phyloP scores from a whole-genome alignment of 768 basidiomycete genomes.

The Royoungia palumana region DNA sequence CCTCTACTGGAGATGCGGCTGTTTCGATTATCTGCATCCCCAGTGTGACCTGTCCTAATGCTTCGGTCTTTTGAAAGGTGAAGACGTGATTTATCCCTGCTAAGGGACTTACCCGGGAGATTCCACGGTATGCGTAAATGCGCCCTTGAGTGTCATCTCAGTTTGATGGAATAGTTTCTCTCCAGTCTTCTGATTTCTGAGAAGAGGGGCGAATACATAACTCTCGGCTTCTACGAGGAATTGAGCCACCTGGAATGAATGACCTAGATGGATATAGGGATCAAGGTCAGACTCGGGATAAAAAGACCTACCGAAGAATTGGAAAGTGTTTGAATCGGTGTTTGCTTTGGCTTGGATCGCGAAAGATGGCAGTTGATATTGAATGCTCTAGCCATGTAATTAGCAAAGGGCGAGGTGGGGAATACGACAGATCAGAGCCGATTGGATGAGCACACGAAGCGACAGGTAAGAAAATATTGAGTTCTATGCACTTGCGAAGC shows the following conservation, averaged over 20 bases:
- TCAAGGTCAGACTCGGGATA: conserved; percentile 52
- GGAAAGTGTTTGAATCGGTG: conserved; percentile 49
- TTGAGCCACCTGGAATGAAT: conserved; percentile 29
- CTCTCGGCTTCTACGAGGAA: conserved; percentile 35
- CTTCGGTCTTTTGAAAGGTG: conserved; percentile 21
- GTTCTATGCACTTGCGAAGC: conserved; percentile 12
- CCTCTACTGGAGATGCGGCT: conserved; percentile 17
- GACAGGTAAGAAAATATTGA: conserved; percentile 18
- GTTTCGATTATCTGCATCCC: conserved; percentile 41
- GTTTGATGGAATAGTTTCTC: not conserved
- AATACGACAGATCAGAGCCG: conserved; percentile 22
- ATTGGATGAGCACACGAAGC: conserved; percentile 23
- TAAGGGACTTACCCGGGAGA: not conserved
- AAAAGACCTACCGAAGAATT: conserved; percentile 45
- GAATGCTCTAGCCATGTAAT: conserved; percentile 29
- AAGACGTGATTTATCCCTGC: conserved; percentile 12
- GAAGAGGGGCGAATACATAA: conserved; percentile 30
- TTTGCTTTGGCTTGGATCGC: conserved; percentile 40
- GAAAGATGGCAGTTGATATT: conserved; percentile 35
- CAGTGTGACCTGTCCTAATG: not conserved
- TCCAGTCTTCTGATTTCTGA: conserved; percentile 16
- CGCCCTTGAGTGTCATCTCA: conserved; percentile 20
- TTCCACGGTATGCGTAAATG: not conserved
- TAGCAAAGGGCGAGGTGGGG: conserved; percentile 12
- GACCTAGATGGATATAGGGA: conserved; percentile 39